Evolutionary conservation across 2,329 filamentous ascomycete genomes (phyloP).

Genomic region (Davidsoniella neocaledoniae): DNA sequence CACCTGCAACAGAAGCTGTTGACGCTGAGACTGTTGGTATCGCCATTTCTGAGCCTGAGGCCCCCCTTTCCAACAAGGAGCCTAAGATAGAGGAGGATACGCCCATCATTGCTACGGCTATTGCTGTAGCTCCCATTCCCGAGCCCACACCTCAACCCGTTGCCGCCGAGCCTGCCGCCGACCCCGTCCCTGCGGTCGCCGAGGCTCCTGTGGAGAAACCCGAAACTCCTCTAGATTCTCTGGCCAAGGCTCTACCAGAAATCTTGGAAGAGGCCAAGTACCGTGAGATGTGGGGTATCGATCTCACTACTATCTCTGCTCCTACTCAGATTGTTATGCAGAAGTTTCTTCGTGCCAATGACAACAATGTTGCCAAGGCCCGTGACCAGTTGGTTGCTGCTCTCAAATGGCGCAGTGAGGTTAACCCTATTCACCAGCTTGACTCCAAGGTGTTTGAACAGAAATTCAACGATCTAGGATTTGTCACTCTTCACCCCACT

Average conservation of each 20-base stretch:
- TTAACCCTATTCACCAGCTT: slow-evolving; percentile 51
- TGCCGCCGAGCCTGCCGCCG: not conserved
- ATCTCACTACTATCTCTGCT: slow-evolving; percentile 43
- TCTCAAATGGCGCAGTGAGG: slow-evolving; percentile 66
- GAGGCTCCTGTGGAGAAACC: slow-evolving; percentile 13
- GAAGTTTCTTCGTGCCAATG: slow-evolving; percentile 87
- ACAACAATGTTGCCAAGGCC: slow-evolving; percentile 54
- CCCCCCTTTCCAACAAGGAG: not conserved
- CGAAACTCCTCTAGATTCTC: slow-evolving; percentile 30
- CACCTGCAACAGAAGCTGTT: not conserved
- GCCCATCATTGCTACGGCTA: not conserved
- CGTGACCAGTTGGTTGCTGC: slow-evolving; percentile 64
- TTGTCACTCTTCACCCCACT: slow-evolving; percentile 53
- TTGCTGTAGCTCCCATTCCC: not conserved
- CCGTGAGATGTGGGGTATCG: slow-evolving; percentile 75
- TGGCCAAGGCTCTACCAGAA: slow-evolving; percentile 40
- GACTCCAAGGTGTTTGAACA: slow-evolving; percentile 46
- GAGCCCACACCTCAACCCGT: not conserved
- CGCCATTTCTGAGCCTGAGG: not conserved
- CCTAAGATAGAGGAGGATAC: not conserved
- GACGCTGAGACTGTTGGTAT: not conserved
- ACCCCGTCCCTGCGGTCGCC: not conserved
- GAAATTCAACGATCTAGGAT: slow-evolving; percentile 68
- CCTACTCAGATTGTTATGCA: slow-evolving; percentile 74
- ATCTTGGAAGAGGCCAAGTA: slow-evolving; percentile 43